Conservation (phyloP, 495 filamentous ascomycete genomes). For the Penicillium herquei region DNA sequence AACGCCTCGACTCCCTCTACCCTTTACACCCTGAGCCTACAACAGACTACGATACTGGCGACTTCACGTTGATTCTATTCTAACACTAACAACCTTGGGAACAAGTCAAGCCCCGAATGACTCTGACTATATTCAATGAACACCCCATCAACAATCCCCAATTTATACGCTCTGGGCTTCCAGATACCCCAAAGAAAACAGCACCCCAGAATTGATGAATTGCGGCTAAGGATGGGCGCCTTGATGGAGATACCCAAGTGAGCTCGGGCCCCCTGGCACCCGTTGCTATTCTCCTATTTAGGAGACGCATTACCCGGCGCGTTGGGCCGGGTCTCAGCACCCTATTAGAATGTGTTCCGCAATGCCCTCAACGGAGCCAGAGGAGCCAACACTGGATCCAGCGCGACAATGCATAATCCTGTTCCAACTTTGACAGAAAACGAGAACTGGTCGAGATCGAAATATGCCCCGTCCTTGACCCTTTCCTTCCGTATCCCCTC, state of each 20-base stretch:
- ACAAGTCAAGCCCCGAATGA: background rate
- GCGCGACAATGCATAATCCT: background rate
- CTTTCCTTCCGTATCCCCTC: background rate
- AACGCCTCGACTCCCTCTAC: too few species aligned
- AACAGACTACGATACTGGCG: background rate
- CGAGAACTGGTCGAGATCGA: background rate
- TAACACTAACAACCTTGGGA: background rate
- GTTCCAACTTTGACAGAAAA: background rate
- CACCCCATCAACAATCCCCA: too few species aligned
- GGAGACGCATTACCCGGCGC: conserved; percentile 4
- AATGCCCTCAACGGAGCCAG: conserved; percentile 11
- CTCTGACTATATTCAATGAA: too few species aligned
- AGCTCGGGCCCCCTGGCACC: background rate
- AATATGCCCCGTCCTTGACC: background rate
- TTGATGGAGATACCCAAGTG: too few species aligned
- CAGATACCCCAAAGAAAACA: too few species aligned
- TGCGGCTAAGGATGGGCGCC: too few species aligned
- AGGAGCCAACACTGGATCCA: background rate
- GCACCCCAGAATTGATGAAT: too few species aligned
- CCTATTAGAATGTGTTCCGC: conserved; percentile 13
- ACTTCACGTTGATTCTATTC: background rate
- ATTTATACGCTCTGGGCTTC: too few species aligned
- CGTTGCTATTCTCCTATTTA: conserved; percentile 6
- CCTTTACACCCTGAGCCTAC: background rate
- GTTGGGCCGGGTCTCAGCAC: conserved; percentile 4